Conservation (phyloP, 2,329 filamentous ascomycete species). For the Alternaria incomplexa region DNA sequence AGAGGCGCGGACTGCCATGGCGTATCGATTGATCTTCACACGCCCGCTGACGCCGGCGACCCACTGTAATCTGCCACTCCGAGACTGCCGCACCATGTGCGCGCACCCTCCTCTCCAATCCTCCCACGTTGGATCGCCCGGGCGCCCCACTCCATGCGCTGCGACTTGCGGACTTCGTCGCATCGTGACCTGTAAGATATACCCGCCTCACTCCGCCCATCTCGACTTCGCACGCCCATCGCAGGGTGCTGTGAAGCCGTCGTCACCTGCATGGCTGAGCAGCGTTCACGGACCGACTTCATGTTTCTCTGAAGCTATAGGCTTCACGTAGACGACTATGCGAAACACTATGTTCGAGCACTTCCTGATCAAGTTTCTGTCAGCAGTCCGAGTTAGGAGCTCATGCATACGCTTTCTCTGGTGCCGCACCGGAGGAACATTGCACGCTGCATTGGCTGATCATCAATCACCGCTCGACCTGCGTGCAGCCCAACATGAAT, state of each 20-base stretch:
- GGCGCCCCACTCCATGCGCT: not conserved
- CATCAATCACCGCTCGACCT: not conserved
- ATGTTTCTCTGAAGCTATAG: not conserved
- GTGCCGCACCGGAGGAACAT: not conserved
- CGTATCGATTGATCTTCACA: slow-evolving; percentile 7
- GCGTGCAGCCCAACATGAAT: not conserved
- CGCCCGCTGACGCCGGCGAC: slow-evolving; percentile 10
- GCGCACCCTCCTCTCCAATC: not conserved
- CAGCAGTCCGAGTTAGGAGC: not conserved
- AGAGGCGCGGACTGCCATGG: slow-evolving; percentile 4
- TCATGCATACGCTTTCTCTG: not conserved
- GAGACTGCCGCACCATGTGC: slow-evolving; percentile 1
- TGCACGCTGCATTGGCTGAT: not conserved
- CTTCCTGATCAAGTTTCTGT: not conserved
- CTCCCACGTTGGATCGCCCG: not conserved
- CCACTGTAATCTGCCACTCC: slow-evolving; percentile 6
- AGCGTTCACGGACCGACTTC: not conserved
- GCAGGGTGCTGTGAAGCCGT: not conserved
- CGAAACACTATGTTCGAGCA: not conserved
- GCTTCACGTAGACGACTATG: not conserved
- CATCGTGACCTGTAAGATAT: not conserved
- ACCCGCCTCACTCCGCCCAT: not conserved
- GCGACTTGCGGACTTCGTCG: not conserved
- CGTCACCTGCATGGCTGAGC: slow-evolving; percentile 2
- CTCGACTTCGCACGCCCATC: not conserved